Base-by-base conservation (phyloP, 2,329 filamentous ascomycete genomes). In the Aureobasidium namibiae region DNA sequence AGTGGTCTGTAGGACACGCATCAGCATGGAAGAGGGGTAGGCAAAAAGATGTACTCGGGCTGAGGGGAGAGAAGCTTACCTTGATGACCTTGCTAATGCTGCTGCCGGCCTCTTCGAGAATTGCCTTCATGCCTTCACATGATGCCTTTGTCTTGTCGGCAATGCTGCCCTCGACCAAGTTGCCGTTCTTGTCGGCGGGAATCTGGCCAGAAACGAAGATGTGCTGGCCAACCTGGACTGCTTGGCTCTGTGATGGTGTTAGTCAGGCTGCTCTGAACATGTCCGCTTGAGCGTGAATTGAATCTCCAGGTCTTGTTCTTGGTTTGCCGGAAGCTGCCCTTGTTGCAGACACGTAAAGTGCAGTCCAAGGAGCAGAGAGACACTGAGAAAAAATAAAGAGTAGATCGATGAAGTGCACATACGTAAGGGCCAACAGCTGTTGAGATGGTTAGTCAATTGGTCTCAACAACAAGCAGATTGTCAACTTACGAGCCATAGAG, bases 81-180 rank as follows among this genome's bases (percentile, higher is more conserved):
- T 96, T 96, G 76, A 96, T 89, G 48, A 96, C 87, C 74, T 86
- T 89, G 64, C 83, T 75, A 61, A 97, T 81, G 56, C 82, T 83
- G 23, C 88, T 92, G 57, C 89, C 90, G 24, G 91, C 90, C 67
- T 86, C 90, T 62, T 85, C 82, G 54, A 97, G 84, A 60, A 97
- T 90, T 44, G 89, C 88, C 73, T 87, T 82, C 69, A 96, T 82
- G 76, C 95, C 95, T 75, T 88, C 80, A 75, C 86, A 86, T 78
- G 83, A 88, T 67, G 82, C 81, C 64, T 82, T 82, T 66, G 87
- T 89, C 73, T 87, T 83, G 66, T 91, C 81, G 59, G 82, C 80
- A 65, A 90, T 82, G 68, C 77, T 81, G 54, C 86, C 86, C 46
- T 82, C 76, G 63, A 88, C 77, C 58, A 88, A 76, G 64, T 82